These are phyloP conservation scores for Thalassia testudinum DNA, from an alignment of 116 monocot genomes.

Conservation along the genomic window DNA sequence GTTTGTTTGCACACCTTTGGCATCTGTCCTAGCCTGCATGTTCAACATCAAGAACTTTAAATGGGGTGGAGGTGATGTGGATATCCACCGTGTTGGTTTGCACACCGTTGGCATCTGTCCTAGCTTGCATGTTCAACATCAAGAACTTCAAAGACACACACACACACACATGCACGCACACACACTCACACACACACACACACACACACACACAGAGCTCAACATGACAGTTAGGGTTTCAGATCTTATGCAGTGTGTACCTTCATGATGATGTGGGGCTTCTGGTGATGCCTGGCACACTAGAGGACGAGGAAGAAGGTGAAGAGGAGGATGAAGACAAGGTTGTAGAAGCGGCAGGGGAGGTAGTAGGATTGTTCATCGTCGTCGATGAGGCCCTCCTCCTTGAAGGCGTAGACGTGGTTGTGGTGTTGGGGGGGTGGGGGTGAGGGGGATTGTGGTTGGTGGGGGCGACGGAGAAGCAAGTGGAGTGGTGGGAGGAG, in stretches of 20 bases:
- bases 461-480: conserved; percentile 45
- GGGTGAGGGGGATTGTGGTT: not conserved
- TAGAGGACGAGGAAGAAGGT: conserved; percentile 46
- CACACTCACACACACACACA: no score
- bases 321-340: conserved; percentile 46
- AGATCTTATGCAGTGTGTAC: no score
- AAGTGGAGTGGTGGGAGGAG: conserved; percentile 39
- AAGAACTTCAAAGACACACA: conserved; percentile 35
- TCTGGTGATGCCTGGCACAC: conserved; percentile 48
- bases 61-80: conserved; percentile 46
- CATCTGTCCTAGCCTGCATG: conserved; percentile 45
- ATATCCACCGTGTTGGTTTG: conserved; percentile 52
- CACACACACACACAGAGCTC: not conserved
- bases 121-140: conserved; percentile 44
- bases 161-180: no score
- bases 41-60: conserved; percentile 37
- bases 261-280: conserved; percentile 38
- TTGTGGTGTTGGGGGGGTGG: not conserved
- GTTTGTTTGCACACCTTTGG: conserved; percentile 48
- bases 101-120: conserved; percentile 42
- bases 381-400: conserved; percentile 36
- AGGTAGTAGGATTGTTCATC: conserved; percentile 13
- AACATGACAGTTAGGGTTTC: no score
- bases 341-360: conserved; percentile 19
- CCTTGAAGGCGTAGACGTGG: conserved; percentile 19